Base-by-base conservation (phyloP, 164 flowering plant species). In the Pachysandra terminalis region DNA sequence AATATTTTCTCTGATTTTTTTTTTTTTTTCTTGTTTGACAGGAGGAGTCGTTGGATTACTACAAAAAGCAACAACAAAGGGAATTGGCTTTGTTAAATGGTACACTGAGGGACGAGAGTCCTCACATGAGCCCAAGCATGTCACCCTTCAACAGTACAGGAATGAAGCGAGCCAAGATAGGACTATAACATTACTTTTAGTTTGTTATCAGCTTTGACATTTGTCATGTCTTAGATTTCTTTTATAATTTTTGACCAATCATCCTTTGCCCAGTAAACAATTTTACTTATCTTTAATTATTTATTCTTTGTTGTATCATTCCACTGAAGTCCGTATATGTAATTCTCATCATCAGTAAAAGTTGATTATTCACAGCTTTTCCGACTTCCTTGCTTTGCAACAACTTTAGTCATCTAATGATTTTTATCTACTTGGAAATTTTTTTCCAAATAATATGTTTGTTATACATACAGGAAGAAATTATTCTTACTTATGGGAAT, bases 11-110 rank as follows among this genome's bases (percentile, higher is more conserved):
- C 13, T 25, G 10, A n/a, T 22, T 32, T 61, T 21, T 23, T 56
- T 51, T 35, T 24, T 5, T 37, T 40, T 67, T 59, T 40, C 25
- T 35, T 23, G n/a, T 66, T 58, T 51, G 16, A 26, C 75, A 92
- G 99, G 99, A 95, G 32, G 99, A 95, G 68, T 84, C 95, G 54
- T 83, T 84, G 66, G 99, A 95, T 75, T 77, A 81, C 73, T 92
- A 86, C 74, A 95, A 95, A 85, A 90, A 87, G 70, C 97, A 95
- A 70, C 99, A 95, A 78, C 80, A 92, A 21, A 79, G 96, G 61
- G 99, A 95, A 79, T 76, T 95, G 69, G 99, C 99, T 26, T 71
- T 95, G 87, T 82, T 95, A 41, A 95, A 95, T 77, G 97, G 97
- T 9, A 92, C 94, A 41, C 82, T 92, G 19, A 86, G 96, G 59